Evolutionary conservation across 495 filamentous ascomycete genomes (phyloP), one percentile per base, ranked within the genome.

Genomic region (Jackrogersella multiformis): DNA sequence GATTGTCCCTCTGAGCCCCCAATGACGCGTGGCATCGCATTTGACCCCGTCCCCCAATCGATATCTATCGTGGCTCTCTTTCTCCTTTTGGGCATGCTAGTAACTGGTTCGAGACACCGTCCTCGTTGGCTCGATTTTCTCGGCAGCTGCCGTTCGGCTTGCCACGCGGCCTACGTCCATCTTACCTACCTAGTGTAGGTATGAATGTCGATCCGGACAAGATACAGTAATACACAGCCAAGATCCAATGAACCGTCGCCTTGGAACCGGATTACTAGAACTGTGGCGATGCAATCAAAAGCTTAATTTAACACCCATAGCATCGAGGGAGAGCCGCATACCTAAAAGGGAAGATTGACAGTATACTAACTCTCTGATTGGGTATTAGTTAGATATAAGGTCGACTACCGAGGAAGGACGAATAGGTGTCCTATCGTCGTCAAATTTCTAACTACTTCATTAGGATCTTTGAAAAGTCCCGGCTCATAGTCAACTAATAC

Each of bases 171-270:
- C 49, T 56, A 55, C 34, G 26, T 24, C 42, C 60, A 21, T 66
- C 56, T 61, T 41, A 56, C 56, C 48, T 34, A 21, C 20, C 16
- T 28, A 26, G 30, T 23, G 28, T 49, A 54, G 15, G 52, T 45
- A 28, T n/a, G n/a, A 35, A 46, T 58, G 61, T 34, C 52, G 57
- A 66, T 66, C 61, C 30, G 39, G 61, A 26, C 52, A 53, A 7
- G 67, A 65, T 66, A 66, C 61, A 70, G 67, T 70, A 70, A 70
- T 66, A 70, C 67, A 42, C 38, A 55, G 67, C 67, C 61, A 61
- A 58, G 67, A 65, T 52, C 56, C 52, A 52, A 45, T 46, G 61
- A 41, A 58, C 61, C 61, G 45, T 58, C 28, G 38, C 64, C 58
- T 56, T 56, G 57, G 52, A 30, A 15, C 36, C 28, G 44, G 42